Evolutionary conservation across 306 rosid species (phyloP), one percentile per base, ranked within the genome.

Genomic region (Lotus japonicus): DNA sequence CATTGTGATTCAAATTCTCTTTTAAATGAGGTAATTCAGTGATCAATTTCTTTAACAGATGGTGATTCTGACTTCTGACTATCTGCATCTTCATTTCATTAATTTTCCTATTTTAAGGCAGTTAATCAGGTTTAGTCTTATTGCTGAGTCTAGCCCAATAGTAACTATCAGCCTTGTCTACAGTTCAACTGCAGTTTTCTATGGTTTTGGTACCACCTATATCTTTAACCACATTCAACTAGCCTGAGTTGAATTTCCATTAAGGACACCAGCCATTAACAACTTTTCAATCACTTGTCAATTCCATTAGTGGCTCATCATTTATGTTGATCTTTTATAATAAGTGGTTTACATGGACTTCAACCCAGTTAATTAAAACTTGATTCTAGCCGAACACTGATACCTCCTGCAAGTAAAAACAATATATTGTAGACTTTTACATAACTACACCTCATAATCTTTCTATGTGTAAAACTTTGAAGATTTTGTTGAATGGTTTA

Each of bases 1-100:
- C 87, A 80, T 13, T 94, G 98, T 72, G 90, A 90, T 71, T 80
- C 98, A 41, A 83, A 86, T 78, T 94, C 98, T 80, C 92, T 94
- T 76, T 83, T 92, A 81, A 92, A 88, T 64, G 98, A 92, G 98
- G 98, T 92, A 84, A 56, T 68, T 52, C 43, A 55, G 46, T 77
- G 62, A 18, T 46, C 36, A 31, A 57, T 38, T 72, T 16, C 72
- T 62, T 65, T 16, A 11, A 23, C 56, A 70, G 59, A 31, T 31
- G 36, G 7, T 68, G 39, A 51, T 21, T 75, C 48, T 60, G 59
- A 48, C 19, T 21, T 75, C 48, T 60, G 59, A 48, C 19, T 33
- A 17, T 38, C 58, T 70, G 4, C 35, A 12, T 57, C 26, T 31
- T 18, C 9, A 36, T 23, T 26, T 68, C 61, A 12, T 28, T 26